phyloP scores from a whole-genome alignment of 805 yeast species.

The Ogataea ganodermae region DNA sequence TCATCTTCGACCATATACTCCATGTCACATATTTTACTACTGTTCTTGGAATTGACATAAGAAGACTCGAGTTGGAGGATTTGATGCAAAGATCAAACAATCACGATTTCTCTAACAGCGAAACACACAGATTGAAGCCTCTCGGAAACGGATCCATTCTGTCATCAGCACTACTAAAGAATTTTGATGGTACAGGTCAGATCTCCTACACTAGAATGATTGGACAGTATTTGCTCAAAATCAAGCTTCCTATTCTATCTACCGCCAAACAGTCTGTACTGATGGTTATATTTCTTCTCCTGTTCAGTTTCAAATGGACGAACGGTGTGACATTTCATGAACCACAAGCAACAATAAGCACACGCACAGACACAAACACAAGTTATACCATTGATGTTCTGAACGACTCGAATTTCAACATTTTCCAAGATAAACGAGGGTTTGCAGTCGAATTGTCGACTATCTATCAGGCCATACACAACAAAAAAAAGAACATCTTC shows the following conservation, averaged over 20 bases:
- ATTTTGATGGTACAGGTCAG: slow-evolving; percentile 8
- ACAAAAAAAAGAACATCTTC: slow-evolving; percentile 12
- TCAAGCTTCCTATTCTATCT: slow-evolving; percentile 41
- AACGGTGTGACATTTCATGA: slow-evolving; percentile 22
- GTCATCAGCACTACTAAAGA: slow-evolving; percentile 22
- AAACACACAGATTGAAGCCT: slow-evolving; percentile 14
- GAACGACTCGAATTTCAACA: slow-evolving; percentile 21
- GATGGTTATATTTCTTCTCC: slow-evolving; percentile 29
- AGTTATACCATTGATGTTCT: slow-evolving; percentile 10
- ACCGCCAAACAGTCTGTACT: slow-evolving; percentile 35
- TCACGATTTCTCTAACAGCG: slow-evolving; percentile 15
- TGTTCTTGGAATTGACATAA: slow-evolving; percentile 65
- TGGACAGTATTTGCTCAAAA: slow-evolving; percentile 36
- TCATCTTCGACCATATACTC: slow-evolving; percentile 60
- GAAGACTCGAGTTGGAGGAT: slow-evolving; percentile 62
- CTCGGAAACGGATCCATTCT: slow-evolving; percentile 26
- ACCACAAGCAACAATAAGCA: slow-evolving; percentile 1
- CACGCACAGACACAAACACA: slow-evolving; percentile 4
- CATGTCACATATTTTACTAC: slow-evolving; percentile 67
- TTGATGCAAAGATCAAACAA: slow-evolving; percentile 36
- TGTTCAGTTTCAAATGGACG: slow-evolving; percentile 39
- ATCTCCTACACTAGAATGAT: slow-evolving; percentile 23
- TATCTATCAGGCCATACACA: slow-evolving; percentile 10
- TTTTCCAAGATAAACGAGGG: slow-evolving; percentile 33
- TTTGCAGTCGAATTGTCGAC: slow-evolving; percentile 31